Evolutionary conservation across 805 yeast genomes (phyloP), one percentile per base, ranked within the genome.

Genomic region (Saccharomycopsis sp.): DNA sequence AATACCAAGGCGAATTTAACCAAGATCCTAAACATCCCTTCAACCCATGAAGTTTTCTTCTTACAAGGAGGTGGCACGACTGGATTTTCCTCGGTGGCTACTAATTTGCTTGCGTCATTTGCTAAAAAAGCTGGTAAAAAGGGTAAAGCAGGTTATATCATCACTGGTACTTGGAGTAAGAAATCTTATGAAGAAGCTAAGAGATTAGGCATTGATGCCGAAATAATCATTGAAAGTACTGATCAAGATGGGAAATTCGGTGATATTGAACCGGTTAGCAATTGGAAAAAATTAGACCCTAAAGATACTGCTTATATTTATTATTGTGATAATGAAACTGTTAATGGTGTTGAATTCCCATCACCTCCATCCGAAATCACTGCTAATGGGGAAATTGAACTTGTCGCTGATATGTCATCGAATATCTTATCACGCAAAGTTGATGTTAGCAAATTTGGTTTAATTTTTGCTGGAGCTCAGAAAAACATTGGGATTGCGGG

Each of bases 21-120:
- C 32, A 66, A 84, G 57, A 66, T 93, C 44, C 65, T 88, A 60
- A 59, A 70, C 47, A 77, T 93, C 41, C 97, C 97, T 26, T 95
- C 85, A 49, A 82, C 95, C 26, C 95, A 93, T 61, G 97, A 88
- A 62, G 90, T 90, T 1, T 81, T 93, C 61, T 93, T 90, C 67
- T 64, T 90, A 66, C 99, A 93, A 68, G 97, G 98, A 53, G 98
- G 99, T 51, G 98, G 97, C 49, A 90, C 97, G 42, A 83, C 88
- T 24, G 97, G 96, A 4, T 93, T 93, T 55, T 85, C 97, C 2
- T 79, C 96, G 4, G 72, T 86, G 39, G 87, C 86, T 8, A 78
- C 89, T 56, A 90, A 89, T 61, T 61, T 93, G 63, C 61, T 83
- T 50, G 95, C 96, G 21, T 70, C 82, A 17, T 77, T 75, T 62